These are phyloP conservation scores for Xylaria digitata DNA, from an alignment of 2,329 filamentous ascomycete species.

Conservation along the genomic window DNA sequence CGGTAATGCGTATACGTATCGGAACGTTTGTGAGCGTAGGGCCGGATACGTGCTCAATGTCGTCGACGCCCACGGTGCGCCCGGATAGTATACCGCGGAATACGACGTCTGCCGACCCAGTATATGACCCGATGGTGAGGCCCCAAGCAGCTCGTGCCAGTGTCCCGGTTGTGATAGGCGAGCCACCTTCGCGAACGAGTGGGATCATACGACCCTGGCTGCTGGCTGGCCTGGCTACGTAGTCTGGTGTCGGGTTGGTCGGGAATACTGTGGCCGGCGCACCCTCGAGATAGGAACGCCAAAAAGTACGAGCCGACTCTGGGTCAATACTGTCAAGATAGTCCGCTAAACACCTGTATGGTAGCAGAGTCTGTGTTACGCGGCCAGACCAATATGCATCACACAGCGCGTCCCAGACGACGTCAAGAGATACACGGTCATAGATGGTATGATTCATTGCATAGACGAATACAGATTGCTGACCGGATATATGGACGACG, in stretches of 20 bases:
- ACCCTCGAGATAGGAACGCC: not conserved
- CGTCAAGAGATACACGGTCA: not conserved
- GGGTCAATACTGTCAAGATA: not conserved
- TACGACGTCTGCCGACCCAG: not conserved
- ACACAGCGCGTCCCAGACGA: not conserved
- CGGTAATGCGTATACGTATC: not conserved
- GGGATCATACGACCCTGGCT: not conserved
- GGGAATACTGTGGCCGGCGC: not conserved
- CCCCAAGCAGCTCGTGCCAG: not conserved
- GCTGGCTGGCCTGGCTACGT: not conserved
- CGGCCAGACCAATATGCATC: conserved; percentile 1
- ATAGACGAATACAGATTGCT: not conserved
- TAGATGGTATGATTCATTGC: not conserved
- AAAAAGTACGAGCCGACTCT: not conserved
- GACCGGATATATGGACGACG: not conserved
- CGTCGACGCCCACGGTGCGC: not conserved
- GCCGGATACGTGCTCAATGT: not conserved
- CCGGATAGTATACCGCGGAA: not conserved
- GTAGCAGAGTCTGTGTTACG: not conserved
- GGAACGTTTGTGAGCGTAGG: not conserved
- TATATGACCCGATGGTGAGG: not conserved
- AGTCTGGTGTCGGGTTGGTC: not conserved
- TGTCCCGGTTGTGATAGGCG: not conserved
- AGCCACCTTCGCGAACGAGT: not conserved
- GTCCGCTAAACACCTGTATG: not conserved